Evolutionary conservation across 2,329 filamentous ascomycete genomes (phyloP).

Genomic region (Septoria petroselini): DNA sequence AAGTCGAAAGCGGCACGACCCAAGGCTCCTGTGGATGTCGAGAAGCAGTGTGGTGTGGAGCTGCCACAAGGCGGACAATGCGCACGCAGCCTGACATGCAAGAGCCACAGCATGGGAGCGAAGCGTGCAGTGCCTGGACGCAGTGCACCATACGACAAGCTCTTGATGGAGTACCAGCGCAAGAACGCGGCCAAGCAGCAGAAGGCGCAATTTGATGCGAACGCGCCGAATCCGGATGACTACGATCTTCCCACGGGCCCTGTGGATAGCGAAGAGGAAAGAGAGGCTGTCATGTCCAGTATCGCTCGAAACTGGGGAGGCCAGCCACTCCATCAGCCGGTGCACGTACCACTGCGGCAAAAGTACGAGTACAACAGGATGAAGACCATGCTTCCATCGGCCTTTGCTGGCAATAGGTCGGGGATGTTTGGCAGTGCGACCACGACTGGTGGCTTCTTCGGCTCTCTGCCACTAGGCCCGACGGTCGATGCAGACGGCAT

Average conservation of each 20-base stretch:
- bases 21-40: constrained; percentile 88
- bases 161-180: constrained; percentile 68
- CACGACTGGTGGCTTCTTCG: constrained; percentile 18
- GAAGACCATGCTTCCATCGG: constrained; percentile 61
- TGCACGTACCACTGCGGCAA: constrained; percentile 48
- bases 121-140: constrained; percentile 82
- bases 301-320: constrained; percentile 67
- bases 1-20: constrained; percentile 70
- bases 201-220: constrained; percentile 92
- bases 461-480: constrained; percentile 9
- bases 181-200: constrained; percentile 99
- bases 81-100: constrained; percentile 82
- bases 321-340: constrained; percentile 68
- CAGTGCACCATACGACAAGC: constrained; percentile 84
- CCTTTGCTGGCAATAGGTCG: constrained; percentile 44
- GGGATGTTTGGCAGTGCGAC: constrained; percentile 16
- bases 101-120: constrained; percentile 89
- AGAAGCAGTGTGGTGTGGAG: constrained; percentile 85
- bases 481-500: constrained; percentile 24
- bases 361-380: constrained; percentile 63
- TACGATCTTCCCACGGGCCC: constrained; percentile 70
- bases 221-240: constrained; percentile 75
- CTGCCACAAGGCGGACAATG: constrained; percentile 81
- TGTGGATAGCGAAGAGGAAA: constrained; percentile 93
- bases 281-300: constrained; percentile 79